Conservation (phyloP, 2,329 filamentous ascomycete species). For the Cladophialophora immunda region DNA sequence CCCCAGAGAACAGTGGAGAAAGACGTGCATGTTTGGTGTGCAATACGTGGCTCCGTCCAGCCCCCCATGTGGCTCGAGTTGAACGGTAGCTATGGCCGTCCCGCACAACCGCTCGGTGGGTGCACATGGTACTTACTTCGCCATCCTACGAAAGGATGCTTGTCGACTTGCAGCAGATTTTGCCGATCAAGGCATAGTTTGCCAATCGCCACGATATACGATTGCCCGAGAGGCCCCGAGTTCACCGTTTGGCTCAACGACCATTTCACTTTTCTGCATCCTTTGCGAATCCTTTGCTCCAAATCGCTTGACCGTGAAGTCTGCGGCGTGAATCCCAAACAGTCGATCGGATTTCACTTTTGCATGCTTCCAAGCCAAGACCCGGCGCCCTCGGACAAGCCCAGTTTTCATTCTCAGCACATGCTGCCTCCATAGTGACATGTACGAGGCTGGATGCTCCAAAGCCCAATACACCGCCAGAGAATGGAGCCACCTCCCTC, state of each 20-base stretch:
- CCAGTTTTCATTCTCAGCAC: not conserved
- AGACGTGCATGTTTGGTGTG: not conserved
- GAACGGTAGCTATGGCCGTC: not conserved
- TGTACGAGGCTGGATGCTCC: slow-evolving; percentile 7
- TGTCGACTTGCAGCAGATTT: slow-evolving; percentile 4
- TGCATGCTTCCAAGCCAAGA: not conserved
- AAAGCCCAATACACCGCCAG: not conserved
- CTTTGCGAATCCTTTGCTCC: slow-evolving; percentile 15
- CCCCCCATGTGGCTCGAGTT: slow-evolving; percentile 14
- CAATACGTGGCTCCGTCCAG: slow-evolving; percentile 15
- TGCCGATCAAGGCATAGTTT: slow-evolving; percentile 8
- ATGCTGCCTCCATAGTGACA: not conserved
- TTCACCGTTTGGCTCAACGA: slow-evolving; percentile 10
- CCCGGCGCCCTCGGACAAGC: not conserved
- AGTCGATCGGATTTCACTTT: slow-evolving; percentile 3
- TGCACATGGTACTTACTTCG: slow-evolving; percentile 9
- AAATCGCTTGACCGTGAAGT: not conserved
- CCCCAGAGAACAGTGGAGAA: slow-evolving; percentile 5
- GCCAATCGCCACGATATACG: slow-evolving; percentile 1
- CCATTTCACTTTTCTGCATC: slow-evolving; percentile 1
- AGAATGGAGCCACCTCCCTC: slow-evolving; percentile 14
- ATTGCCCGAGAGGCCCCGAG: slow-evolving; percentile 13
- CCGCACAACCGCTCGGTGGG: not conserved
- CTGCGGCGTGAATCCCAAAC: not conserved
- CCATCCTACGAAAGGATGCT: not conserved